Base-by-base conservation (phyloP, 164 flowering plant genomes). In the Echeveria elegans region DNA sequence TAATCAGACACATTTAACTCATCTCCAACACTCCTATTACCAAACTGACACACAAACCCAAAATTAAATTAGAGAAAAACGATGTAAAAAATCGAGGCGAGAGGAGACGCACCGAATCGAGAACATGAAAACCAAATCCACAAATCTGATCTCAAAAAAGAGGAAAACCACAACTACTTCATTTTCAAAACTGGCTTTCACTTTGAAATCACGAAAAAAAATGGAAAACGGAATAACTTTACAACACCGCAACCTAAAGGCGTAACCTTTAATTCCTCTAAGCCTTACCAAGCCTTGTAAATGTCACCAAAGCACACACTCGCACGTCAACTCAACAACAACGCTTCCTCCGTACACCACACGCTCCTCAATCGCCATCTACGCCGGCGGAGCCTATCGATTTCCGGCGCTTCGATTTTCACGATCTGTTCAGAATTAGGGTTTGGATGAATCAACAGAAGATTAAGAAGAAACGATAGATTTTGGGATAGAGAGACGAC, bases 221-320 rank as follows among this genome's bases (percentile, higher is more conserved):
- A n/a, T n/a, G 56, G 28, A 50, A 50, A 50, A 21, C 56, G 32
- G 32, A 56, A 56, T 56, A 28, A 56, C 61, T 56, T 56, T 18
- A 15, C 61, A 56, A 56, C 61, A 56, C 61, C 6, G 61, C 61
- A 28, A 56, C 61, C 61, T 56, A 56, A 56, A 56, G 61, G 61
- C 61, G 61, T 28, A 28, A 26, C 61, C 61, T 56, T 56, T 56
- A 56, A 56, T 56, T 16, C 28, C 61, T 56, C 61, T 11, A 28
- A 56, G 19, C 61, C 47, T 29, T 56, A 11, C 26, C 61, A 16
- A 56, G 28, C 14, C 61, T 19, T 28, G 61, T 4, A 26, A 21
- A 50, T 50, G 56, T 50, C 56, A 50, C 26, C 56, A 50, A 50
- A 19, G 21, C 56, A 21, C 56, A 50, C 56, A n/a, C 24, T 23